phyloP scores from a whole-genome alignment of 352 stramenopile species.

The Peronospora destructor region DNA sequence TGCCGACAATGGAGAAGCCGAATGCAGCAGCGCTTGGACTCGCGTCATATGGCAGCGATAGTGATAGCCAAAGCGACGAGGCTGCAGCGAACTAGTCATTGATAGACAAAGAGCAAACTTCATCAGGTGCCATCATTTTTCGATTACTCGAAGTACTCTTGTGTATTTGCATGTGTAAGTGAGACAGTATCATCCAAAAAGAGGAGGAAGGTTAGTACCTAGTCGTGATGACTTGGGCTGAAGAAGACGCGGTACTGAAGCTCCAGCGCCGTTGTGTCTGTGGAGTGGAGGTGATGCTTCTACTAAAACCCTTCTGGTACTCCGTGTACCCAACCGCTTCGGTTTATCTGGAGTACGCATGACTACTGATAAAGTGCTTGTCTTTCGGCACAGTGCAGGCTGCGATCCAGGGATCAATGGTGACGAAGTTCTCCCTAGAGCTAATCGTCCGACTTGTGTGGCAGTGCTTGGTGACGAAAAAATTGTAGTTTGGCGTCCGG shows the following conservation, averaged over 20 bases:
- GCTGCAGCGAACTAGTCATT: conserved; percentile 10
- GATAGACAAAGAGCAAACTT: background rate
- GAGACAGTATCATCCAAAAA: conserved; percentile 22
- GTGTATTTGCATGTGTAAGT: background rate
- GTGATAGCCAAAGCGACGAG: conserved; percentile 42
- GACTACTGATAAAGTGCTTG: conserved; percentile 35
- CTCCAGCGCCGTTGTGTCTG: conserved; percentile 26
- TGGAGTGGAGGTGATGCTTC: conserved; percentile 72
- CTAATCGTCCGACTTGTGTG: conserved; percentile 1
- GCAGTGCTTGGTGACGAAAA: conserved; percentile 3
- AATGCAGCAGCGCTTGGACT: conserved; percentile 22
- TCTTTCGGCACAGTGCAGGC: conserved; percentile 5
- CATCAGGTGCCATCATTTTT: background rate
- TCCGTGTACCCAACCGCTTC: conserved; percentile 37
- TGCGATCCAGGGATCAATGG: background rate
- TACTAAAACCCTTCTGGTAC: conserved; percentile 46
- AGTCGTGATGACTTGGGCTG: conserved; percentile 17
- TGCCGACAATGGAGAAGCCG: conserved; percentile 10
- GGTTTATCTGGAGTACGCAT: conserved; percentile 78
- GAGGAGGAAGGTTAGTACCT: conserved; percentile 19
- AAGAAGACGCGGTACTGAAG: conserved; percentile 19
- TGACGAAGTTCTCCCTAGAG: conserved; percentile 9
- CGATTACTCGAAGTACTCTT: conserved; percentile 1
- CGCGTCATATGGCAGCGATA: conserved; percentile 67
- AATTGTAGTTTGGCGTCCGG: conserved; percentile 4